Conservation (phyloP, 1,284 basidiomycete species). For the Boletus smithii region DNA sequence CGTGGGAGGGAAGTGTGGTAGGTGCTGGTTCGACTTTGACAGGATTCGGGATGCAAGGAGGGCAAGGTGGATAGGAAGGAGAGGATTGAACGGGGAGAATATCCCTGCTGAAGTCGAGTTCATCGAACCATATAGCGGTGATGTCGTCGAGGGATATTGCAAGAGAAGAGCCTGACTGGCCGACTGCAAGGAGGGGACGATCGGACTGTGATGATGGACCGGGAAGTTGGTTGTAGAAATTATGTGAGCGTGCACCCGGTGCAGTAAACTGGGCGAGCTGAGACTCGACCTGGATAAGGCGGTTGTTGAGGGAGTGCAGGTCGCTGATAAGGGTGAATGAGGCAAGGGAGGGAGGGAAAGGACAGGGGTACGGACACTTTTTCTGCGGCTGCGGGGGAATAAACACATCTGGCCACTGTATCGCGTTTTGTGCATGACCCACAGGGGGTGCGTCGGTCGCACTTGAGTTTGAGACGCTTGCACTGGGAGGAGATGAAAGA, state of each 20-base stretch:
- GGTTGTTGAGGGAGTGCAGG: constrained; percentile 75
- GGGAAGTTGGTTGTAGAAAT: constrained; percentile 35
- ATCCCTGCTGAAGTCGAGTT: constrained; percentile 40
- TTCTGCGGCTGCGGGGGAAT: constrained; percentile 75
- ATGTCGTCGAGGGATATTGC: constrained; percentile 56
- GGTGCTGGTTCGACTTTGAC: constrained; percentile 50
- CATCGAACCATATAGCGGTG: constrained; percentile 55
- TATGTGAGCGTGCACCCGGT: constrained; percentile 38
- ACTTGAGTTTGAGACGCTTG: constrained; percentile 79
- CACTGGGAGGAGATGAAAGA: constrained; percentile 45
- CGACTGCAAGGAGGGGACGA: constrained; percentile 38
- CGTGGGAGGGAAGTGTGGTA: constrained; percentile 28
- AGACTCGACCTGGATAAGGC: constrained; percentile 60
- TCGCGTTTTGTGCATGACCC: constrained; percentile 74
- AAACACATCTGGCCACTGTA: constrained; percentile 66
- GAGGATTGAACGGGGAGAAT: constrained; percentile 21
- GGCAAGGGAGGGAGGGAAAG: neutral
- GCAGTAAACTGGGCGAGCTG: constrained; percentile 50
- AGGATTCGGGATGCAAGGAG: constrained; percentile 15
- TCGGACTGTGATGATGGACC: constrained; percentile 33
- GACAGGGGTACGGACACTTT: constrained; percentile 58
- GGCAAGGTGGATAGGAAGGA: constrained; percentile 14
- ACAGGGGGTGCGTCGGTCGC: constrained; percentile 72
- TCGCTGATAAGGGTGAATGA: constrained; percentile 44
- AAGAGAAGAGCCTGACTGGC: constrained; percentile 47